Evolutionary conservation across 495 filamentous ascomycete genomes (phyloP), one percentile per base, ranked within the genome.

Genomic region (Tuber melanosporum): DNA sequence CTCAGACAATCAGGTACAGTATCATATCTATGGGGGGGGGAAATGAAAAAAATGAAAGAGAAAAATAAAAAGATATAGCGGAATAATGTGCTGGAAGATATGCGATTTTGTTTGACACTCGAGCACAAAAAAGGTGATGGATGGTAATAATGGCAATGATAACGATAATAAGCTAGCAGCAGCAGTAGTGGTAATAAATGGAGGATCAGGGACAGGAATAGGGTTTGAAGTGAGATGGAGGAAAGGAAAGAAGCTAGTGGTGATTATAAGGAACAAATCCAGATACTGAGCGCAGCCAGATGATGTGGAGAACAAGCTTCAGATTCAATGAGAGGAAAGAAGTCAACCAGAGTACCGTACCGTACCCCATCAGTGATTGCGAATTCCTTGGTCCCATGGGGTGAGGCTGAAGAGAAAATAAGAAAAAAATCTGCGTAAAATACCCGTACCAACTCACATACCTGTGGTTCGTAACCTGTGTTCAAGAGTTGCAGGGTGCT

Each of bases 1-100:
- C 73, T 73, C 46, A 71, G 71, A 71, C 78, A 52, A 76, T 80
- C 72, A 71, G 77, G 76, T 71, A 76, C 57, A 52, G 76, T 42
- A 62, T n/a, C 1, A 36, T n/a, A 41, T 19, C 1, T 36, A 52
- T 44, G 22, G 36, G n/a, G 7, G 22, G 32, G 32, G 32, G 32
- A 32, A 32, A 32, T 32, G 32, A 32, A 32, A 32, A 52, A 46
- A 41, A 71, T 71, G 22, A 77, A 49, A 66, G 41, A 77, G 22
- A 71, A 44, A 72, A 46, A 42, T 41, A 76, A 66, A 62, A 39
- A 52, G 49, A 57, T 17, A 5, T 32, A 66, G 26, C 57, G 4
- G 32, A 26, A 32, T 36, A 8, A 17, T 66, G 9, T 26, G 26
- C 19, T 36, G n/a, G 26, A 66, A 66, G 57, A 36, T 26, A 14